A percentile compares a stretch with the other conserved stretches of the same genome.
phyloP scores from a whole-genome alignment of 768 basidiomycete genomes.

The Rhizopogon roseolus region DNA sequence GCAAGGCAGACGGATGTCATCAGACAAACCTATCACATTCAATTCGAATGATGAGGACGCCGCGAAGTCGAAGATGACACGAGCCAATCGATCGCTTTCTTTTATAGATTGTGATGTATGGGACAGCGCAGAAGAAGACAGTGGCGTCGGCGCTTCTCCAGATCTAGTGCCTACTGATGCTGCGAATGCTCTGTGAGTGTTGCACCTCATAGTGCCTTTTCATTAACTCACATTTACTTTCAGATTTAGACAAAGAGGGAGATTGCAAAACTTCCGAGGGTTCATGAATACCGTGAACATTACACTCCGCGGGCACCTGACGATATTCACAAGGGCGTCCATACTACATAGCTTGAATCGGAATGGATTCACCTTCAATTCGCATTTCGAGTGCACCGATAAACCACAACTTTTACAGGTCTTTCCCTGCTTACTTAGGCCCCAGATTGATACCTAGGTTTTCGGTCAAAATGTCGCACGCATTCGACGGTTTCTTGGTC shows the following conservation, averaged over 20 bases:
- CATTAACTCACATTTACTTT: conserved; percentile 17
- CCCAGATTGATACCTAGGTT: conserved; percentile 77
- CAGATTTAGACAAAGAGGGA: conserved; percentile 28
- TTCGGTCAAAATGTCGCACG: conserved; percentile 1
- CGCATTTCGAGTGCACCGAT: conserved; percentile 81
- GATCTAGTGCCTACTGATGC: neutral
- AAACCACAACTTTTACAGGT: conserved; percentile 75
- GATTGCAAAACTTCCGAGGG: conserved; percentile 17
- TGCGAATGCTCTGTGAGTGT: neutral
- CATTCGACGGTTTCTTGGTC: conserved; percentile 8
- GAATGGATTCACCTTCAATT: conserved; percentile 58
- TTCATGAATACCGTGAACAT: conserved; percentile 22
- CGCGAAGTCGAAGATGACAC: conserved; percentile 70
- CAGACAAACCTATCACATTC: conserved; percentile 49
- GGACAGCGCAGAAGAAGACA: conserved; percentile 53
- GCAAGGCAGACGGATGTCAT: conserved; percentile 6
- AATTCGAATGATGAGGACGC: conserved; percentile 79
- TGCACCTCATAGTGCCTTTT: conserved; percentile 3
- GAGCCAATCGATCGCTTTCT: conserved; percentile 47
- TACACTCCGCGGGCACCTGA: conserved; percentile 74
- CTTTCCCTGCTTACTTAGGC: conserved; percentile 82
- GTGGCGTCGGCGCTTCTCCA: conserved; percentile 31
- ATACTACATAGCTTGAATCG: neutral
- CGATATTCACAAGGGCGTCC: neutral
- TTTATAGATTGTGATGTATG: conserved; percentile 32